Conservation (phyloP, 305 asterid species). For the Fraxinus velutina region DNA sequence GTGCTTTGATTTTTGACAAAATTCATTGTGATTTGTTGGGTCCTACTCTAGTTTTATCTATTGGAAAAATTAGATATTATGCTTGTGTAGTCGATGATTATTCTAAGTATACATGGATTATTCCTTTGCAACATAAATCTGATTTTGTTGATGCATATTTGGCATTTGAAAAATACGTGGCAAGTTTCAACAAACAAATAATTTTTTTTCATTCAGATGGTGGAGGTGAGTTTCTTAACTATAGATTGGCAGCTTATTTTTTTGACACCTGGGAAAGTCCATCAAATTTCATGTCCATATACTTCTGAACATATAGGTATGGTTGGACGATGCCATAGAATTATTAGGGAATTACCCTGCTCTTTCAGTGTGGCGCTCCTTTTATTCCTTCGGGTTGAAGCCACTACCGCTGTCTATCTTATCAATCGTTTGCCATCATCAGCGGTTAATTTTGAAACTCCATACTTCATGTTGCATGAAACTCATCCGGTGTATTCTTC, state of each 20-base stretch:
- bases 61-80: not conserved
- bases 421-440: not conserved
- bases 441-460: not conserved
- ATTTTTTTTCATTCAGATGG: not conserved
- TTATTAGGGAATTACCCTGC: not conserved
- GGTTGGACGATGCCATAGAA: no score
- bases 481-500: not conserved
- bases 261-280: not conserved
- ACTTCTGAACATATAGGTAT: no score
- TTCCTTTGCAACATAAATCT: not conserved
- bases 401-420: not conserved
- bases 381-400: not conserved
- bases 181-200: not conserved
- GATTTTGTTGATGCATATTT: not conserved
- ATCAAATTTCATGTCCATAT: no score
- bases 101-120: not conserved
- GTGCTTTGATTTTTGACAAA: not conserved
- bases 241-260: not conserved
- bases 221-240: not conserved
- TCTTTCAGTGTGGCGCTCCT: not conserved
- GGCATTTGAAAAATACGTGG: not conserved
- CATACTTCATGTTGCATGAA: not conserved
- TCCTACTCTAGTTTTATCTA: not conserved
- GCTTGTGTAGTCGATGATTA: not conserved
- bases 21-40: conserved; percentile 9